Conservation (phyloP, 495 filamentous ascomycete genomes). For the Neurospora tetrasperma region DNA sequence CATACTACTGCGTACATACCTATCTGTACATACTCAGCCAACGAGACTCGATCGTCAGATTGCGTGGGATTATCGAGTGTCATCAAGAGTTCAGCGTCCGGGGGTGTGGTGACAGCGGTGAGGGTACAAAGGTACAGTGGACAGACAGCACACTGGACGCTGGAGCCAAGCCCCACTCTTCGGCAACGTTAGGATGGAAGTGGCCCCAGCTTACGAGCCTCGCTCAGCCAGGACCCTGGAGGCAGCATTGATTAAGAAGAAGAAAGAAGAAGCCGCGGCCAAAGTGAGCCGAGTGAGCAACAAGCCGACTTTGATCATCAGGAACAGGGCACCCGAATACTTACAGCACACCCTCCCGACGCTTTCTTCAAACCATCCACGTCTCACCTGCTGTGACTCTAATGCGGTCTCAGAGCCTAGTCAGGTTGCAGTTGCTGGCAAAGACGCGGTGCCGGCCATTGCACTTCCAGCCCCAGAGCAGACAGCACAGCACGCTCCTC, state of each 20-base stretch:
- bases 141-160: neutral
- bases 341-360: conserved; percentile 3
- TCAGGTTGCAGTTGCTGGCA: neutral
- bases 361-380: conserved; percentile 3
- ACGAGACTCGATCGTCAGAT: neutral
- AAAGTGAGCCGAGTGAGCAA: conserved; percentile 2
- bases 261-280: conserved; percentile 6
- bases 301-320: neutral
- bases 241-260: neutral
- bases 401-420: neutral
- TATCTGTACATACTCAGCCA: neutral
- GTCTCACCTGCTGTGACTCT: neutral
- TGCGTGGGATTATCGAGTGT: neutral
- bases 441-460: conserved; percentile 6
- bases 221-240: neutral
- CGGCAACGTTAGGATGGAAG: neutral
- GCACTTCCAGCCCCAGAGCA: neutral
- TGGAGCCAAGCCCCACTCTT: neutral
- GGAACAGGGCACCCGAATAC: conserved; percentile 3
- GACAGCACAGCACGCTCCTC: neutral
- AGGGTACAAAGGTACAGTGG: neutral
- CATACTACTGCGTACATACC: neutral
- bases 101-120: neutral
- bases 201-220: neutral
- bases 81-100: neutral